Conservation (phyloP, 495 filamentous ascomycete genomes). For the Penicillium verhagenii region DNA sequence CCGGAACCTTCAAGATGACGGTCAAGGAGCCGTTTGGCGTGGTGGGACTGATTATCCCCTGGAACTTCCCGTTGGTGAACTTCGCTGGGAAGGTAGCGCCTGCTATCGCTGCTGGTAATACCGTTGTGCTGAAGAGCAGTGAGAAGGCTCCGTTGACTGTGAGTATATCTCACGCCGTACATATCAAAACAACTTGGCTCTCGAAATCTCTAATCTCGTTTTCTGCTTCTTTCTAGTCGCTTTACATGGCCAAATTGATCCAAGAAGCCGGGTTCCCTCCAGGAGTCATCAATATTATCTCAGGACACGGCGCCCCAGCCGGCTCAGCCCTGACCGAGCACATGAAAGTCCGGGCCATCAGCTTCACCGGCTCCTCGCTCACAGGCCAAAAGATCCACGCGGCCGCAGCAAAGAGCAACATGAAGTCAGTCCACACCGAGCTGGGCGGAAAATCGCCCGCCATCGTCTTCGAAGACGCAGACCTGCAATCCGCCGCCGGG, state of each 20-base stretch:
- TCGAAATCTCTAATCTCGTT: neutral
- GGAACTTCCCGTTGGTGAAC: slow-evolving; percentile 34
- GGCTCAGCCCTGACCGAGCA: slow-evolving; percentile 53
- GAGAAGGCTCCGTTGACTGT: slow-evolving; percentile 59
- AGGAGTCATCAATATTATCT: slow-evolving; percentile 55
- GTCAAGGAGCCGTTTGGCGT: slow-evolving; percentile 36
- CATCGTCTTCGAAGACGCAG: slow-evolving; percentile 84
- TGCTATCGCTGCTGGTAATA: slow-evolving; percentile 58
- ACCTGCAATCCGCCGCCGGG: slow-evolving; percentile 78
- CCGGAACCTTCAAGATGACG: slow-evolving; percentile 51
- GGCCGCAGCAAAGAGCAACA: slow-evolving; percentile 70
- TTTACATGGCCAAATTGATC: slow-evolving; percentile 71
- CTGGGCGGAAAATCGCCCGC: slow-evolving; percentile 90
- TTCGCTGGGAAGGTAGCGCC: slow-evolving; percentile 55
- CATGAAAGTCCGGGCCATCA: slow-evolving; percentile 74
- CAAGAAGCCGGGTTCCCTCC: slow-evolving; percentile 56
- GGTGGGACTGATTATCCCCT: slow-evolving; percentile 34
- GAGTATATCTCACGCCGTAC: slow-evolving; percentile 3
- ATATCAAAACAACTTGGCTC: too few relatives aligned
- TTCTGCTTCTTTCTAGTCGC: slow-evolving; percentile 43
- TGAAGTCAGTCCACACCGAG: slow-evolving; percentile 93
- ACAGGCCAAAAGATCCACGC: slow-evolving; percentile 88
- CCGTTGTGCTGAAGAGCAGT: slow-evolving; percentile 57
- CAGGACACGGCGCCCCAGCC: slow-evolving; percentile 51
- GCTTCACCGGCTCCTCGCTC: slow-evolving; percentile 81